These are phyloP conservation scores for Boletus rex-veris DNA, from an alignment of 768 basidiomycete species.

Conservation along the genomic window DNA sequence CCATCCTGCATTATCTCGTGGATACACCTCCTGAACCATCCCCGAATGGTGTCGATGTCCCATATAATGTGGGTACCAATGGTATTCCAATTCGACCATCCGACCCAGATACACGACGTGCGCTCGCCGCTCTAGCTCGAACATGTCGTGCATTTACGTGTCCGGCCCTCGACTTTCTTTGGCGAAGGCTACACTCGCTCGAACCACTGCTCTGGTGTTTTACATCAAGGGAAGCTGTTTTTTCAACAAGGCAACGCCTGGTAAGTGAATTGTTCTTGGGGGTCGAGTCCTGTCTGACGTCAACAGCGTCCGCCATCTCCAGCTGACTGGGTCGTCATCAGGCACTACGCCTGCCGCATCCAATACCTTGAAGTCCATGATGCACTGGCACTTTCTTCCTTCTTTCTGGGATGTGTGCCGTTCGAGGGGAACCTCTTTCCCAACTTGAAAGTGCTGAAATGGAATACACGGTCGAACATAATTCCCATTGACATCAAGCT, in stretches of 20 bases:
- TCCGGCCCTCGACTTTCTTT: background rate
- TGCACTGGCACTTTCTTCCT: background rate
- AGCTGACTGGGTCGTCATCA: background rate
- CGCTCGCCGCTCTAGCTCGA: background rate
- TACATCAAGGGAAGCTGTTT: background rate
- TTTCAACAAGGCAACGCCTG: no score
- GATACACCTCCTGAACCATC: background rate
- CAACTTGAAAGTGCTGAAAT: background rate
- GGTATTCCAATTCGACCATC: background rate
- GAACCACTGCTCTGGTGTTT: background rate
- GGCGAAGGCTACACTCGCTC: background rate
- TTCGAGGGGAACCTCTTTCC: background rate
- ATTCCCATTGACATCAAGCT: background rate
- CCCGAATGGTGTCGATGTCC: no score
- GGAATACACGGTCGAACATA: background rate
- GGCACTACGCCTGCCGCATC: background rate
- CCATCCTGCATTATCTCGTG: background rate
- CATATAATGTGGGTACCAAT: background rate
- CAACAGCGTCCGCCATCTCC: background rate
- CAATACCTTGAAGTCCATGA: background rate
- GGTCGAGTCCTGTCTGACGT: background rate
- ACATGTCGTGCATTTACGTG: constrained; percentile 1
- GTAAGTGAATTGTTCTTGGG: background rate
- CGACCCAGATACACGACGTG: background rate
- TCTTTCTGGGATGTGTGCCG: background rate